Base-by-base conservation (phyloP, 306 rosid species). In the Pueraria montana region DNA sequence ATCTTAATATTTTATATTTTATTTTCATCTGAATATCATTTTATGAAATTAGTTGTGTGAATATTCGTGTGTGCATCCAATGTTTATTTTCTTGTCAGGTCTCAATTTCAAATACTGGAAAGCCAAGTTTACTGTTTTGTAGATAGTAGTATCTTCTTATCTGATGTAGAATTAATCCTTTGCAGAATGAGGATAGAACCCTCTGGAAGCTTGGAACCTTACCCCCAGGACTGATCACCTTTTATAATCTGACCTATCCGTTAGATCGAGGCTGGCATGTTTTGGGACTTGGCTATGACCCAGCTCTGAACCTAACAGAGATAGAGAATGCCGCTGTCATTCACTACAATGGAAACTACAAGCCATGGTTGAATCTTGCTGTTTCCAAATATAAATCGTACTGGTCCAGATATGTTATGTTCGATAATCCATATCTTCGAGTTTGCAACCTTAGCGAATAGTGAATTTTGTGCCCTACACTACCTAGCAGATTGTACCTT, bases 161-260 rank as follows among this genome's bases (percentile, higher is more conserved):
- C 59, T 34, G 16, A 32, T 53, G 24, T 77, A 77, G 46, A 74
- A 79, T 79, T 84, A 72, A 90, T 82, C 36, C 46, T 69, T 48
- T 80, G 89, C 97, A 96, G 99, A 96, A 93, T 48, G 99, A 91
- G 87, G 98, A 93, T 20, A 87, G 99, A 85, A 93, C 96, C 38
- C 97, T 96, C n/a, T 96, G 99, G 99, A 96, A 96, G 85, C 97
- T 93, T 56, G 99, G 99, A 23, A 89, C 97, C 24, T 86, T 93
- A 84, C 99, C 98, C 11, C 99, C 99, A 10, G 98, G 98, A 49
- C 83, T 96, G 30, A 96, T 93, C 67, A 96, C 99, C 27, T 96
- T 96, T 42, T 96, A 93, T 86, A 96, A 96, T 69, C 91, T 96
- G 62, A 96, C 96, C 13, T 65, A 87, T 87, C 94, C 98, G 0